Conservation (phyloP, 2,329 filamentous ascomycete species). For the Cladosporium sp. region DNA sequence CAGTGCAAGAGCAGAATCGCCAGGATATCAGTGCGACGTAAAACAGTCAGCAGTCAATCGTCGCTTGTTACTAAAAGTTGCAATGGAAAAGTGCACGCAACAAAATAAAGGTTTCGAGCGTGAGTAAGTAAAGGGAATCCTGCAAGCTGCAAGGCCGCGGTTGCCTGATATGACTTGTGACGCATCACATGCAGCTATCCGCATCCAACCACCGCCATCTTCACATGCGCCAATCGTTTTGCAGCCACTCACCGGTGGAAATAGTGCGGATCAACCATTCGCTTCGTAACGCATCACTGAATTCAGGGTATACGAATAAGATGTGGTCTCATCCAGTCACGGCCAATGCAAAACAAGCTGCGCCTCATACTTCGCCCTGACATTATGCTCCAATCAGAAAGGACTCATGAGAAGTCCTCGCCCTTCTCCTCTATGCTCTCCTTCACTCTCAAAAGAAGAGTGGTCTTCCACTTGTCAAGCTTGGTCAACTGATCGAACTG, state of each 20-base stretch:
- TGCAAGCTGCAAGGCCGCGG: background rate
- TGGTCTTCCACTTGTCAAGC: constrained; percentile 96
- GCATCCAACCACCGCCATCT: constrained; percentile 11
- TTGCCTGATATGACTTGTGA: constrained; percentile 3
- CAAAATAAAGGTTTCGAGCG: background rate
- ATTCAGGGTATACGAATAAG: constrained; percentile 17
- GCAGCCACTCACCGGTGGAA: background rate
- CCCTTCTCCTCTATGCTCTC: constrained; percentile 71
- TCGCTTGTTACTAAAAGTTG: background rate
- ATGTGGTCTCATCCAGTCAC: constrained; percentile 13
- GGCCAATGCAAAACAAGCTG: constrained; percentile 8
- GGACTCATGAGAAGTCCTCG: constrained; percentile 63
- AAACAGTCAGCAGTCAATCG: background rate
- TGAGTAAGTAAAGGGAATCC: background rate
- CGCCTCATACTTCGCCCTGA: constrained; percentile 1
- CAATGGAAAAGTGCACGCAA: background rate
- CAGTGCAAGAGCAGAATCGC: background rate
- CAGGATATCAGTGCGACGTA: background rate
- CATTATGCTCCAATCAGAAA: background rate
- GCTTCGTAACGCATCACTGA: constrained; percentile 4
- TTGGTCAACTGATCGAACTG: constrained; percentile 91
- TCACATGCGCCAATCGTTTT: constrained; percentile 12
- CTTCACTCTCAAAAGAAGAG: constrained; percentile 79
- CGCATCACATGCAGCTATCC: constrained; percentile 13
- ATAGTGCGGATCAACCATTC: background rate